A percentile compares a stretch with the other conserved stretches of the same genome.
Conservation (phyloP, 2,329 filamentous ascomycete species). For the Colletotrichum orchidophilum region DNA sequence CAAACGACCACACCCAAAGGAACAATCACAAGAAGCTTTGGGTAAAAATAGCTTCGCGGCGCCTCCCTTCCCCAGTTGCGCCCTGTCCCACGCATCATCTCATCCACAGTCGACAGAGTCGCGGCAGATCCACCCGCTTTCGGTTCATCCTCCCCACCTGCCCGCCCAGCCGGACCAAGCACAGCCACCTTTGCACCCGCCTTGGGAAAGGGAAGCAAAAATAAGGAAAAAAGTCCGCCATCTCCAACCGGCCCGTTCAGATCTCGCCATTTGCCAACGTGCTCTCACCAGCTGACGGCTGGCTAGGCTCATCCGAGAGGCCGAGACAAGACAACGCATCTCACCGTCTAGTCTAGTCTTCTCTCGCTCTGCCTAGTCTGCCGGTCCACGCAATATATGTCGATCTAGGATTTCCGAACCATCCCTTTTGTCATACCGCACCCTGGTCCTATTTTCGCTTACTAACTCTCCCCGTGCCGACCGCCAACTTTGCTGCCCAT, state of each 20-base stretch:
- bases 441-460: background rate
- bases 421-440: background rate
- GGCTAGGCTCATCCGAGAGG: background rate
- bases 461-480: background rate
- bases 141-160: slow-evolving; percentile 27
- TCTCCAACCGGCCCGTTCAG: slow-evolving; percentile 15
- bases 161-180: background rate
- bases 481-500: background rate
- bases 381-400: background rate
- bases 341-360: slow-evolving; percentile 4
- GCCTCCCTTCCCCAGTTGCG: slow-evolving; percentile 25
- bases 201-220: background rate
- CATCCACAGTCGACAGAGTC: background rate
- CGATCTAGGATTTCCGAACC: background rate
- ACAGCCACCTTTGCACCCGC: slow-evolving; percentile 15
- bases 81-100: slow-evolving; percentile 19
- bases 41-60: slow-evolving; percentile 29
- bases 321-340: slow-evolving; percentile 3
- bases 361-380: background rate
- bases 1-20: background rate
- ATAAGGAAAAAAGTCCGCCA: background rate
- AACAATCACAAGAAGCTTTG: background rate
- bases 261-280: slow-evolving; percentile 27
- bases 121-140: slow-evolving; percentile 6
- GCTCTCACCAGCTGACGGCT: slow-evolving; percentile 21